Conservation (phyloP, 768 basidiomycete species). For the Macrolepiota albuminosa region DNA sequence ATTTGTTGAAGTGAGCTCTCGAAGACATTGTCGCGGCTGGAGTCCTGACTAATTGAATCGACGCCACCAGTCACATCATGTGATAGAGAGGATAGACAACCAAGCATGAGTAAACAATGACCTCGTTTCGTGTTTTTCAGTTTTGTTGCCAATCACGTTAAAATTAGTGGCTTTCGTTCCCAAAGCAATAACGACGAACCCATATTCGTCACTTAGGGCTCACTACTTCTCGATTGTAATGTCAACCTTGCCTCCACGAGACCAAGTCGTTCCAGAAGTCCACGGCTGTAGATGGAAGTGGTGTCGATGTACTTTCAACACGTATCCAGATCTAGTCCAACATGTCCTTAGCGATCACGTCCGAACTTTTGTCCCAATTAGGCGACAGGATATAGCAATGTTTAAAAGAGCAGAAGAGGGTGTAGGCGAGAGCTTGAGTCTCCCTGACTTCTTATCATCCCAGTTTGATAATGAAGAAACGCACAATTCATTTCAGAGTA, state of each 20-base stretch:
- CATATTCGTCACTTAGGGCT: neutral
- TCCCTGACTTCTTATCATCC: slow-evolving; percentile 12
- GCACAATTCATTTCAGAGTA: neutral
- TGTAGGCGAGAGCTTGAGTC: slow-evolving; percentile 32
- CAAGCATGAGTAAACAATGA: slow-evolving; percentile 6
- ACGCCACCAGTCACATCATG: slow-evolving; percentile 13
- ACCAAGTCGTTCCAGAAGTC: slow-evolving; percentile 11
- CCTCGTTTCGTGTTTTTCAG: neutral
- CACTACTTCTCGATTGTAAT: neutral
- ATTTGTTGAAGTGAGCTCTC: slow-evolving; percentile 27
- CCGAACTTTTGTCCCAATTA: slow-evolving; percentile 36
- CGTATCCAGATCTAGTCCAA: slow-evolving; percentile 30
- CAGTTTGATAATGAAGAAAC: neutral
- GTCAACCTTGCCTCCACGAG: slow-evolving; percentile 1
- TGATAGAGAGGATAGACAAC: neutral
- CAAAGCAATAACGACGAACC: neutral
- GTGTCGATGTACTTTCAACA: slow-evolving; percentile 41
- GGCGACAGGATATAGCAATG: slow-evolving; percentile 38
- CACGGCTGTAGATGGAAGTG: slow-evolving; percentile 49
- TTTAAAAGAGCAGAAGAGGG: slow-evolving; percentile 41
- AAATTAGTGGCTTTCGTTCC: neutral
- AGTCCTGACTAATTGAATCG: neutral
- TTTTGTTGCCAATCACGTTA: neutral
- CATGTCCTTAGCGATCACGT: slow-evolving; percentile 50
- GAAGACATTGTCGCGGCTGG: slow-evolving; percentile 10